phyloP scores from a whole-genome alignment of 352 stramenopile genomes.

The Globisporangium ultimum region DNA sequence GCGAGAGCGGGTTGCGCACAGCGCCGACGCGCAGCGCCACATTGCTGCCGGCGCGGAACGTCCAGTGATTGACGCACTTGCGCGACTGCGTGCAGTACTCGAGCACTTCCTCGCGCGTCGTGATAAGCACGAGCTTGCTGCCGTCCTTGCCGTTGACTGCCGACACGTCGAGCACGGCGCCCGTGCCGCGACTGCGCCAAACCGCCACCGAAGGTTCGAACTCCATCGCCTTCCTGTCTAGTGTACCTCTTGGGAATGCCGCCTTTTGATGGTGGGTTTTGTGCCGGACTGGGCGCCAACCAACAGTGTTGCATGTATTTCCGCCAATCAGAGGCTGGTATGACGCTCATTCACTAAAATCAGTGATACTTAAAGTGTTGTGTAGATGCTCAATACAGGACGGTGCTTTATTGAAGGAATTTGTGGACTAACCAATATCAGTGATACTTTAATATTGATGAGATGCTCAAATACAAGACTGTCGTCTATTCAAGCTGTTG shows the following conservation, averaged over 20 bases:
- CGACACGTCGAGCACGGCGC: conserved; percentile 40
- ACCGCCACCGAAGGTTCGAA: conserved; percentile 63
- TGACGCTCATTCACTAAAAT: too few species aligned
- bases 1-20: conserved; percentile 51
- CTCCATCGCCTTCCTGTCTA: conserved; percentile 40
- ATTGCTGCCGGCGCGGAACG: conserved; percentile 49
- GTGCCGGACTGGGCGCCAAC: too few species aligned
- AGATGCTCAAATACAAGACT: too few species aligned
- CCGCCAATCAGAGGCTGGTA: too few species aligned
- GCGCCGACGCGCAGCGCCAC: conserved; percentile 47
- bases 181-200: conserved; percentile 56
- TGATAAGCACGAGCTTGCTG: conserved; percentile 61
- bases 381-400: background rate
- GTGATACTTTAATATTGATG: too few species aligned
- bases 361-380: too few species aligned
- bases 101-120: conserved; percentile 59
- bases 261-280: background rate
- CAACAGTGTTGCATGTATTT: too few species aligned
- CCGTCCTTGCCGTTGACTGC: conserved; percentile 38
- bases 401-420: too few species aligned
- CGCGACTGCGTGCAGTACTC: conserved; percentile 58
- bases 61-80: conserved; percentile 80
- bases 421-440: too few species aligned
- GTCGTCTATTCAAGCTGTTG: too few species aligned
- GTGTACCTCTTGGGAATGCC: background rate